Evolutionary conservation across 2,329 filamentous ascomycete species (phyloP).

Genomic region (Sporothrix brunneoviolacea): DNA sequence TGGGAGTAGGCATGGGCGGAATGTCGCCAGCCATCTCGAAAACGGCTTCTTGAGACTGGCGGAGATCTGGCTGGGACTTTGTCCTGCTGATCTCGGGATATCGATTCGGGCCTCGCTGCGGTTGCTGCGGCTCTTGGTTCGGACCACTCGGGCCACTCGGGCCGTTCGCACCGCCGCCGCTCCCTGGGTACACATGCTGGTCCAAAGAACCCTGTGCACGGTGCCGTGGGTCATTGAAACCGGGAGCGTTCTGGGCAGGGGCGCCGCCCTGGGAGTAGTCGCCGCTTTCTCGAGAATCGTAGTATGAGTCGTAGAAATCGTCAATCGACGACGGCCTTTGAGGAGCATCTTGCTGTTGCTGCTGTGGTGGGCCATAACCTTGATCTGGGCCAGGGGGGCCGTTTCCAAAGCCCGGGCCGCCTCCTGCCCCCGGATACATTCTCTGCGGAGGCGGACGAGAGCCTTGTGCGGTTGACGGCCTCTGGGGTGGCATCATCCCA

Average conservation of each 20-base stretch:
- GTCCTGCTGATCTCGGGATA: slow-evolving; percentile 51
- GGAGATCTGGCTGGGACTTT: slow-evolving; percentile 61
- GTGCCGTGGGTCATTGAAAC: slow-evolving; percentile 35
- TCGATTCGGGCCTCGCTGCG: slow-evolving; percentile 44
- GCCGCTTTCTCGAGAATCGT: slow-evolving; percentile 30
- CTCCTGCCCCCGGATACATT: slow-evolving; percentile 29
- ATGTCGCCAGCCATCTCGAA: slow-evolving; percentile 68
- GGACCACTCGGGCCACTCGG: no score
- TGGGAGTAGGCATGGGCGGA: slow-evolving; percentile 39
- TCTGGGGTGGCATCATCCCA: slow-evolving; percentile 32
- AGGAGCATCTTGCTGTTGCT: slow-evolving; percentile 28
- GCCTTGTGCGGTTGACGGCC: slow-evolving; percentile 50
- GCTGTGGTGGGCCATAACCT: slow-evolving; percentile 32
- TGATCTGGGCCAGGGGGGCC: slow-evolving; percentile 20
- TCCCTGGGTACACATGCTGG: slow-evolving; percentile 33
- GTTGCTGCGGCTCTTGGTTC: slow-evolving; percentile 26
- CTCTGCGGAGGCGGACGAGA: slow-evolving; percentile 48
- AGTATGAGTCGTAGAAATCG: slow-evolving; percentile 51
- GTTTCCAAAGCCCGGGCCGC: slow-evolving; percentile 8
- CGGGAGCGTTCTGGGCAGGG: slow-evolving; percentile 28
- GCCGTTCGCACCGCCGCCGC: neutral
- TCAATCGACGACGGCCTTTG: slow-evolving; percentile 34
- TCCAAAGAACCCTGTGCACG: slow-evolving; percentile 40
- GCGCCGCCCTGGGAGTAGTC: slow-evolving; percentile 27
- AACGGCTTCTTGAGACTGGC: slow-evolving; percentile 58